These are phyloP conservation scores for Fraxinus excelsior DNA, from an alignment of 257 asterid species.

Conservation along the genomic window DNA sequence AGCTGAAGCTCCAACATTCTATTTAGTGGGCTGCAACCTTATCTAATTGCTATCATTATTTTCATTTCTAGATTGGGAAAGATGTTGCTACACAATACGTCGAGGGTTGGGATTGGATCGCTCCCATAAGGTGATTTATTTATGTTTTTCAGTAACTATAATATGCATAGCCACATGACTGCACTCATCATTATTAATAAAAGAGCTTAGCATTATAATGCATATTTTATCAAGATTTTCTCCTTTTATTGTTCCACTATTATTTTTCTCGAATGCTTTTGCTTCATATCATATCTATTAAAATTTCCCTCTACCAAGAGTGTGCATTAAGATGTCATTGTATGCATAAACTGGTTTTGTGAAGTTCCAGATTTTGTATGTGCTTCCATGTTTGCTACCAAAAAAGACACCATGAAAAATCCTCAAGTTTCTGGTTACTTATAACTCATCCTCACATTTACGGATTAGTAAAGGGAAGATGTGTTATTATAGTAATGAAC, in stretches of 20 bases:
- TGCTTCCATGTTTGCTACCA: background rate
- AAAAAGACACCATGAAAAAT: too few relatives aligned
- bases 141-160: constrained; percentile 21
- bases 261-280: constrained; percentile 1
- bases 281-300: constrained; percentile 18
- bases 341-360: constrained; percentile 9
- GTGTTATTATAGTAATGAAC: background rate
- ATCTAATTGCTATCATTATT: background rate
- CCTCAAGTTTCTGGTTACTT: background rate
- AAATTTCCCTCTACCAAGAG: constrained; percentile 17
- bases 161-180: background rate
- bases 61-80: constrained; percentile 73
- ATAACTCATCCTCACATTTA: background rate
- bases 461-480: background rate
- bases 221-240: background rate
- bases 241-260: background rate
- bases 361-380: background rate
- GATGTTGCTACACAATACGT: constrained; percentile 96
- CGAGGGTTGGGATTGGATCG: constrained; percentile 99
- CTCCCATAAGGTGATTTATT: constrained; percentile 77
- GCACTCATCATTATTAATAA: background rate
- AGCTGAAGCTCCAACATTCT: background rate
- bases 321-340: background rate
- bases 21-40: background rate
- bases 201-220: background rate